These are phyloP conservation scores for Stephania yunnanensis DNA, from an alignment of 164 flowering plant species.

Conservation along the genomic window DNA sequence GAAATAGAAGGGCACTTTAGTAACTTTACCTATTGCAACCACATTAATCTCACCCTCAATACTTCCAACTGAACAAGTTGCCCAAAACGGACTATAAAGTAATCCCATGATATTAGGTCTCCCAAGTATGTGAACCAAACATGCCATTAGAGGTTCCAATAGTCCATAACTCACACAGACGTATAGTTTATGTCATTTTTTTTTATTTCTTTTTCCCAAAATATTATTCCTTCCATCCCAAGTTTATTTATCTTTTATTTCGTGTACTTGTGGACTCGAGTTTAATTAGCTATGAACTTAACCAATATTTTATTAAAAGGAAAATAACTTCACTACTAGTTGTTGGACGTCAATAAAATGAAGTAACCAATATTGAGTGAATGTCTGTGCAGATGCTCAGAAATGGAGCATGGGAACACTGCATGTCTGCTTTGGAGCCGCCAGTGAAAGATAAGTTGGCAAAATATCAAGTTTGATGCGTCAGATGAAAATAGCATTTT, in stretches of 20 bases:
- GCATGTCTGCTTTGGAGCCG: conserved; percentile 85
- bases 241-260: neutral
- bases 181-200: neutral
- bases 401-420: conserved; percentile 93
- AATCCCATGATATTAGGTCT: no score
- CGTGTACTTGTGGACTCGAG: neutral
- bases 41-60: no score
- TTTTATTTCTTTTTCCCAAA: neutral
- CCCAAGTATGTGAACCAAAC: no score
- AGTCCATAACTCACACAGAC: no score
- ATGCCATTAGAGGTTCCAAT: no score
- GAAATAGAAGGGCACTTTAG: no score
- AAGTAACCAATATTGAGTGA: conserved; percentile 2
- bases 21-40: no score
- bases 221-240: neutral
- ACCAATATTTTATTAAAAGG: no score
- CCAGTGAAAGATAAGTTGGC: conserved; percentile 67
- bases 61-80: no score
- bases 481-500: neutral
- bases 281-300: neutral
- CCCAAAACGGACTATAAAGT: no score
- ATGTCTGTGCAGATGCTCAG: conserved; percentile 57
- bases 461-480: conserved; percentile 54
- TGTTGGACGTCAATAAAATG: neutral
- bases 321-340: neutral